Conservation (phyloP, 352 stramenopile species). For the Aphanomyces euteiches region DNA sequence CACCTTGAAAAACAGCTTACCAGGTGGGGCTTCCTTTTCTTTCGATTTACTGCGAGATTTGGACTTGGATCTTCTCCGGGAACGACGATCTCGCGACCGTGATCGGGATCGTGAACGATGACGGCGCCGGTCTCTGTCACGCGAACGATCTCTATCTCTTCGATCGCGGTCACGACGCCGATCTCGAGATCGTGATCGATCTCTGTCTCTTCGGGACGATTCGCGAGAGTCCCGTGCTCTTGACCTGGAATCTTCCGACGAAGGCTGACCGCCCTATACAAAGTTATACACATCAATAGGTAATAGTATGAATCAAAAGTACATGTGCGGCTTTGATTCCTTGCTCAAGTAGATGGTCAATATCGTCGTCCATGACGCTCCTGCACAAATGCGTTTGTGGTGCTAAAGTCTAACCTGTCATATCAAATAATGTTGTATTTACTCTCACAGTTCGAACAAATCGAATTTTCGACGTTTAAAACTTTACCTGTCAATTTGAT, state of each 20-base stretch:
- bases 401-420: constrained; percentile 6
- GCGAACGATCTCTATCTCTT: constrained; percentile 33
- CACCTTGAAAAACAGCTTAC: neutral
- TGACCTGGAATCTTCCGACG: constrained; percentile 2
- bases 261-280: neutral
- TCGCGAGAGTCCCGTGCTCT: neutral
- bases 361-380: constrained; percentile 67
- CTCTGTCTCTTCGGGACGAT: constrained; percentile 33
- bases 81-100: constrained; percentile 33
- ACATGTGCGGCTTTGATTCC: constrained; percentile 64
- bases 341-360: constrained; percentile 75
- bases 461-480: neutral
- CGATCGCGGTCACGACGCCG: constrained; percentile 37
- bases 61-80: constrained; percentile 27
- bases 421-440: neutral
- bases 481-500: neutral
- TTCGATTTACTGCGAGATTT: constrained; percentile 36
- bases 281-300: neutral
- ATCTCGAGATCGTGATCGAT: constrained; percentile 40
- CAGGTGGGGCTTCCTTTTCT: constrained; percentile 14
- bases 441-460: neutral
- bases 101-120: constrained; percentile 37
- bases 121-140: constrained; percentile 12
- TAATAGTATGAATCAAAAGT: constrained; percentile 15
- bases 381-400: constrained; percentile 2